Base-by-base conservation (phyloP, 129 eudicot genomes). In the Centella asiatica region DNA sequence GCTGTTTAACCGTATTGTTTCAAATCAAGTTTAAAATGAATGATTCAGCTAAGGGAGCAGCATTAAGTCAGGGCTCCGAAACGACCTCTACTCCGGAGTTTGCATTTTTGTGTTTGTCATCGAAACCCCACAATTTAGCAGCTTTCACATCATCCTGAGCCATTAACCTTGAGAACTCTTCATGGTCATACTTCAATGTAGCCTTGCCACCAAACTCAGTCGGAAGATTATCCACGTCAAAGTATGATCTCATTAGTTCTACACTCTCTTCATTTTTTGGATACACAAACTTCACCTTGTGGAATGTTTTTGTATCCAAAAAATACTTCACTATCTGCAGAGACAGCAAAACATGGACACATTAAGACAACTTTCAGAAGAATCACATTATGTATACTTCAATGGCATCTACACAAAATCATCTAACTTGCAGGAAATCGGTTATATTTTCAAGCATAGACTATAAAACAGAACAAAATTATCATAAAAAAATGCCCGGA, bases 161-260 rank as follows among this genome's bases (percentile, higher is more conserved):
- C 96, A 88, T 88, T 62, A 76, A 82, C 64, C 76, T 81, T 0
- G 93, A 81, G 57, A 84, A 88, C 34, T 88, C 96, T 67, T 81
- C 86, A 44, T 84, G 96, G 56, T 88, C 96, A 19, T 88, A 88
- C 22, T 64, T 69, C 81, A 88, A 58, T 9, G 77, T 84, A 10
- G 93, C 84, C 61, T 62, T 84, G 42, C 96, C 96, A 15, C 96
- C 96, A 74, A 88, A 81, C 69, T 88, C 96, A 1, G 71, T 81
- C 1, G 96, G 96, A 19, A 88, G 96, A 77, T 88, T 88, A 66
- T 88, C 96, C 34, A 74, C 65, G 20, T 88, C 94, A 42, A 88
- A 88, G 53, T 79, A 84, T 0, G 86, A 76, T 25, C 68, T 76
- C 96, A 88, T 84, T 19, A 88, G 69, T 28, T 81, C 94, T 56